These are phyloP conservation scores for Eruca vesicaria DNA, from an alignment of 441 rosid species.

Conservation along the genomic window DNA sequence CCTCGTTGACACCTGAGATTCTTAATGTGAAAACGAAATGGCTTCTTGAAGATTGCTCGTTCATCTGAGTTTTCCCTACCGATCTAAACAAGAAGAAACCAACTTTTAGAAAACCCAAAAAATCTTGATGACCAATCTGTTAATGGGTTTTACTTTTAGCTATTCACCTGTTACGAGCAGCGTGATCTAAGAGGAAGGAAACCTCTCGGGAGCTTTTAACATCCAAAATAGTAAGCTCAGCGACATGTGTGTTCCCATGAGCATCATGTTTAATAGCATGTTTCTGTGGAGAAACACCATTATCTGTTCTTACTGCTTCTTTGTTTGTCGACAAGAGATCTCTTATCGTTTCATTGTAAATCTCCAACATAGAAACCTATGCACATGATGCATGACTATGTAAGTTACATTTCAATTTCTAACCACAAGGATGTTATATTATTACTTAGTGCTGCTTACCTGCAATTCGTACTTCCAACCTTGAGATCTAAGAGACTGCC, in stretches of 20 bases:
- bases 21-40: constrained; percentile 93
- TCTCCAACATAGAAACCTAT: constrained; percentile 96
- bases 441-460: constrained; percentile 38
- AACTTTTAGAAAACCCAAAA: background rate
- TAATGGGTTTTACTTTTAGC: background rate
- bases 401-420: background rate
- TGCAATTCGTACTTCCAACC: constrained; percentile 98
- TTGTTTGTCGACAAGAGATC: constrained; percentile 69
- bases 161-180: constrained; percentile 84
- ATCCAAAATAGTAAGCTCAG: constrained; percentile 87
- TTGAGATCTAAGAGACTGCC: constrained; percentile 75
- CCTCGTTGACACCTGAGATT: constrained; percentile 90
- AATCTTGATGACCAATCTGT: background rate
- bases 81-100: constrained; percentile 44
- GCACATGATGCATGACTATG: background rate
- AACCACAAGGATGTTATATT: background rate
- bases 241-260: constrained; percentile 77
- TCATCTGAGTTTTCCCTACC: constrained; percentile 95
- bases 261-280: constrained; percentile 87
- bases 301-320: constrained; percentile 46
- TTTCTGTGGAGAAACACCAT: constrained; percentile 65
- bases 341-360: constrained; percentile 89
- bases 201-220: constrained; percentile 85
- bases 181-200: constrained; percentile 73
- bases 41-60: constrained; percentile 95